A percentile compares a stretch with the other conserved stretches of the same genome.
Conservation (phyloP, 2,329 filamentous ascomycete species). For the Ceratocystis lukuohia region DNA sequence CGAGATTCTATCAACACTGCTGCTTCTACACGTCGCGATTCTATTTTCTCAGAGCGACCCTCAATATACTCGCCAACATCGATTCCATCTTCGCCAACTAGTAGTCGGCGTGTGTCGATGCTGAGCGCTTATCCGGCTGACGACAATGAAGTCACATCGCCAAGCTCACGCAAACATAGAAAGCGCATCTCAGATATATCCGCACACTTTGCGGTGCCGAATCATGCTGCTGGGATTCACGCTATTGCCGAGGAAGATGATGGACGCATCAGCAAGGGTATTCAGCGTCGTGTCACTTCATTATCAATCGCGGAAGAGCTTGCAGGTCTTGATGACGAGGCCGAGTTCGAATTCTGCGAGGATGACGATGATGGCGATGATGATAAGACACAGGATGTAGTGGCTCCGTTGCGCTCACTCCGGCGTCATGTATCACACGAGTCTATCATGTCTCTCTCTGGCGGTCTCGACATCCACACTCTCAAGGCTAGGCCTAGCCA, state of each 20-base stretch:
- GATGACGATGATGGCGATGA: slow-evolving; percentile 24
- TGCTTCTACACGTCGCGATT: slow-evolving; percentile 42
- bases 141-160: slow-evolving; percentile 10
- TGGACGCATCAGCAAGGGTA: slow-evolving; percentile 11
- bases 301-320: slow-evolving; percentile 18
- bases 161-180: slow-evolving; percentile 17
- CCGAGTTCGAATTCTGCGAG: slow-evolving; percentile 20
- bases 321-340: slow-evolving; percentile 20
- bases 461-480: slow-evolving; percentile 82
- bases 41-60: slow-evolving; percentile 45
- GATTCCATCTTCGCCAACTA: slow-evolving; percentile 66
- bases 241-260: slow-evolving; percentile 31
- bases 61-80: slow-evolving; percentile 59
- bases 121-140: slow-evolving; percentile 7
- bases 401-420: slow-evolving; percentile 34
- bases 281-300: slow-evolving; percentile 12
- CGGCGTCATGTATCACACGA: slow-evolving; percentile 67
- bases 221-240: slow-evolving; percentile 23
- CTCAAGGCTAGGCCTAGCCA: slow-evolving; percentile 64
- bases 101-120: slow-evolving; percentile 26
- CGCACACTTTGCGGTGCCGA: slow-evolving; percentile 6
- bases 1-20: slow-evolving; percentile 23
- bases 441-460: slow-evolving; percentile 73
- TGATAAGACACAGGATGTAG: slow-evolving; percentile 27
- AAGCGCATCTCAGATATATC: slow-evolving; percentile 18